Percentiles rank a stretch among this genome's conserved stretches.
phyloP scores from a whole-genome alignment of 495 filamentous ascomycete genomes.

The Darksidea phi region DNA sequence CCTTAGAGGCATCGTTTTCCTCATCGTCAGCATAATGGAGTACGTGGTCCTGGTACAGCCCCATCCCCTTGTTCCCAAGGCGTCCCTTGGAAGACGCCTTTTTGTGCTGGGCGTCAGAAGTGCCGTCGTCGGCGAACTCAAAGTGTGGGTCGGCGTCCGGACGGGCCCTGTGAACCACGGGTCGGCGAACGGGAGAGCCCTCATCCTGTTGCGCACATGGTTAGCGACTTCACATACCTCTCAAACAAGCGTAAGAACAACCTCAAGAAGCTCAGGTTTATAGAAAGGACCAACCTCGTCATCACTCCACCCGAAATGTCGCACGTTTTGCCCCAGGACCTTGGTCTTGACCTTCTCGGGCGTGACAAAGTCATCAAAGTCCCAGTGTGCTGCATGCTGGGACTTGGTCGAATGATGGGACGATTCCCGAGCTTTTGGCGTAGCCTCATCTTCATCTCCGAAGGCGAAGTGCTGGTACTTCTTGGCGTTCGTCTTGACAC shows the following conservation, averaged over 20 bases:
- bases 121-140: slow-evolving; percentile 61
- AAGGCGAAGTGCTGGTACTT: slow-evolving; percentile 90
- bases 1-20: slow-evolving; percentile 40
- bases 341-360: slow-evolving; percentile 65
- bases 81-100: slow-evolving; percentile 36
- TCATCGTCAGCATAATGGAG: slow-evolving; percentile 52
- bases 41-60: slow-evolving; percentile 75
- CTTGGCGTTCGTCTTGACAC: slow-evolving; percentile 62
- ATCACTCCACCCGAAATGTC: slow-evolving; percentile 73
- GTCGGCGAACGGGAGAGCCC: slow-evolving; percentile 46
- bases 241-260: not conserved
- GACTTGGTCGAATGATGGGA: slow-evolving; percentile 48
- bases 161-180: slow-evolving; percentile 62
- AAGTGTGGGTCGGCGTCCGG: slow-evolving; percentile 81
- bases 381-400: slow-evolving; percentile 72
- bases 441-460: slow-evolving; percentile 53
- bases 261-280: slow-evolving; percentile 17
- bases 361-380: slow-evolving; percentile 80
- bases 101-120: slow-evolving; percentile 39
- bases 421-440: slow-evolving; percentile 42
- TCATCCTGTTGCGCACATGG: slow-evolving; percentile 31
- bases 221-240: not conserved
- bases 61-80: slow-evolving; percentile 59
- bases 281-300: slow-evolving; percentile 48
- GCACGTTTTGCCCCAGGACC: slow-evolving; percentile 53